Conservation (phyloP, 2,329 filamentous ascomycete genomes). For the Exophiala bonariae region DNA sequence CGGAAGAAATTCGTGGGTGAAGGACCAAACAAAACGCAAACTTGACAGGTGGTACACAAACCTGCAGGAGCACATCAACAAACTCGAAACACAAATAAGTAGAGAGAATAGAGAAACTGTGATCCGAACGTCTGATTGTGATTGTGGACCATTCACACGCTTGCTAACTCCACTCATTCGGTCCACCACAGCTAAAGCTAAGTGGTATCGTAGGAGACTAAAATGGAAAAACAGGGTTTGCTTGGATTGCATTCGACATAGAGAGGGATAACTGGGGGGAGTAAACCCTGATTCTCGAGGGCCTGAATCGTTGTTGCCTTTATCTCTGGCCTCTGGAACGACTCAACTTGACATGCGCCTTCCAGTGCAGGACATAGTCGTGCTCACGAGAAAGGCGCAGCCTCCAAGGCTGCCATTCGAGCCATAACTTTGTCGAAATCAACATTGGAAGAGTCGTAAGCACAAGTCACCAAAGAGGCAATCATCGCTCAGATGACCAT, state of each 20-base stretch:
- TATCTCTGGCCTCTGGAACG: constrained; percentile 16
- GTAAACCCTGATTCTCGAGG: constrained; percentile 8
- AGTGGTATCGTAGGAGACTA: constrained; percentile 27
- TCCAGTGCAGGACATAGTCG: constrained; percentile 18
- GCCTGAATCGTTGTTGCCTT: constrained; percentile 6
- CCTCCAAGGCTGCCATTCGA: constrained; percentile 17
- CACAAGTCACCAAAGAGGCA: constrained; percentile 14
- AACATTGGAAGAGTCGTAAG: constrained; percentile 14
- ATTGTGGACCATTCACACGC: constrained; percentile 24
- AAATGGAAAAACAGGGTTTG: constrained; percentile 21
- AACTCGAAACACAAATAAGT: no score
- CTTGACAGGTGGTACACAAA: no score
- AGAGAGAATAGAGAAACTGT: neutral
- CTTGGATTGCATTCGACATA: constrained; percentile 21
- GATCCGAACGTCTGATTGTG: constrained; percentile 18
- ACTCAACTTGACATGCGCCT: constrained; percentile 19
- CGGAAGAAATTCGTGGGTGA: no score
- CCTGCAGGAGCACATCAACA: no score
- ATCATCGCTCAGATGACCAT: constrained; percentile 17
- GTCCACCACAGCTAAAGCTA: constrained; percentile 26
- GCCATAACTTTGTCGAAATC: constrained; percentile 13
- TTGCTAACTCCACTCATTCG: constrained; percentile 26
- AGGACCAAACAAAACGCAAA: no score
- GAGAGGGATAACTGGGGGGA: constrained; percentile 10
- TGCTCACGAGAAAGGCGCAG: constrained; percentile 15